Conservation (phyloP, 2,329 filamentous ascomycete species). For the Claviceps sp. region DNA sequence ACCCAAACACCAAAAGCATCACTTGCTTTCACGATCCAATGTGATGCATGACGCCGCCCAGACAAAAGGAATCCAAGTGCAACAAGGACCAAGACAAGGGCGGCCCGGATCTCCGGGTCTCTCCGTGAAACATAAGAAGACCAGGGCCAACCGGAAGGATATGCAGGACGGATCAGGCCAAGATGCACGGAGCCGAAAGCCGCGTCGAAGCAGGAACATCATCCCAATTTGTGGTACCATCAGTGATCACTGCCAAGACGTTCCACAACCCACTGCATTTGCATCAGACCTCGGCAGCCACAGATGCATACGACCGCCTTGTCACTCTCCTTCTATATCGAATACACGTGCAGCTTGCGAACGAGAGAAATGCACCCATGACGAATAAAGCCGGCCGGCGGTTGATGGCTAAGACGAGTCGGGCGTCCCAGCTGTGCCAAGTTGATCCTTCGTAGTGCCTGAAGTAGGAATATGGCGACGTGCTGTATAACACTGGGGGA, state of each 20-base stretch:
- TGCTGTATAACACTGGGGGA: background rate
- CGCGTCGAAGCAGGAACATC: background rate
- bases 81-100: too few relatives aligned
- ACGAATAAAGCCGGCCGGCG: background rate
- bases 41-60: too few relatives aligned
- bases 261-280: background rate
- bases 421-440: conserved; percentile 2
- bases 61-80: too few relatives aligned
- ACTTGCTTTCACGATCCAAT: too few relatives aligned
- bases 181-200: too few relatives aligned
- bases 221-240: background rate
- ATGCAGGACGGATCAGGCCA: too few relatives aligned
- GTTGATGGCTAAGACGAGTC: background rate
- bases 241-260: background rate
- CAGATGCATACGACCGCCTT: background rate
- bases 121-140: too few relatives aligned
- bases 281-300: background rate
- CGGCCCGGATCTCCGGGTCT: too few relatives aligned
- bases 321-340: background rate
- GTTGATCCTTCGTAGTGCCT: background rate
- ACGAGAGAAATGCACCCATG: background rate
- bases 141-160: too few relatives aligned
- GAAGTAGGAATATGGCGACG: background rate
- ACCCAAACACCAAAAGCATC: too few relatives aligned
- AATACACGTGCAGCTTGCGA: background rate